A percentile compares a stretch with the other conserved stretches of the same genome.
Evolutionary conservation across 139 green algal species (phyloP).

Genomic region (Eudorina sp.): DNA sequence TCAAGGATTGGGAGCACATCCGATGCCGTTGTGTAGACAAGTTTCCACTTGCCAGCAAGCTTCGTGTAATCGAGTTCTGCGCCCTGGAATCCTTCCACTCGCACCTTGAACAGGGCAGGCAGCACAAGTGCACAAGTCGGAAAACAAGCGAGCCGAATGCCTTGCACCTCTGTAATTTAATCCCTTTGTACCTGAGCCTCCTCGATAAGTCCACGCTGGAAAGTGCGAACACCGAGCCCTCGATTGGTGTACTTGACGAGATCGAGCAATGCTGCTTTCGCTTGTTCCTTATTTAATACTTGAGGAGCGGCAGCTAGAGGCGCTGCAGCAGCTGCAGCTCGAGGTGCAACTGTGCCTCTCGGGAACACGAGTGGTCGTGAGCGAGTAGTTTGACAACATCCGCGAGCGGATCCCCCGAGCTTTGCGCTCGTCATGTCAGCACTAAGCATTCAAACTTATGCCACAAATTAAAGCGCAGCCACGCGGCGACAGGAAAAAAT

Average conservation of each 20-base stretch:
- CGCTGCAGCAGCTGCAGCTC: not conserved
- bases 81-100: conserved; percentile 52
- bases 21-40: conserved; percentile 66
- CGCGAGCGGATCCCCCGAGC: not conserved
- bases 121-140: not conserved
- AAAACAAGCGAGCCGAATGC: no score
- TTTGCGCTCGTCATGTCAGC: not conserved
- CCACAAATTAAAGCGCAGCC: no score
- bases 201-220: conserved; percentile 40
- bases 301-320: not conserved
- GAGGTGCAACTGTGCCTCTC: not conserved
- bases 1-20: conserved; percentile 57
- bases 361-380: not conserved
- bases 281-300: not conserved
- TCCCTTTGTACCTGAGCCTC: conserved; percentile 36
- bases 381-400: not conserved
- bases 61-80: conserved; percentile 58
- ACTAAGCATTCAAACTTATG: no score
- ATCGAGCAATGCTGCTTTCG: not conserved
- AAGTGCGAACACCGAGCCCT: conserved; percentile 4
- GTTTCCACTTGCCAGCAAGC: conserved; percentile 68
- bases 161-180: no score
- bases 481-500: no score
- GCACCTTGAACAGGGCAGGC: not conserved
- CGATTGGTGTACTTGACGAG: conserved; percentile 9